These are phyloP conservation scores for Lactarius akahatsu DNA, from an alignment of 768 basidiomycete species.

Conservation along the genomic window DNA sequence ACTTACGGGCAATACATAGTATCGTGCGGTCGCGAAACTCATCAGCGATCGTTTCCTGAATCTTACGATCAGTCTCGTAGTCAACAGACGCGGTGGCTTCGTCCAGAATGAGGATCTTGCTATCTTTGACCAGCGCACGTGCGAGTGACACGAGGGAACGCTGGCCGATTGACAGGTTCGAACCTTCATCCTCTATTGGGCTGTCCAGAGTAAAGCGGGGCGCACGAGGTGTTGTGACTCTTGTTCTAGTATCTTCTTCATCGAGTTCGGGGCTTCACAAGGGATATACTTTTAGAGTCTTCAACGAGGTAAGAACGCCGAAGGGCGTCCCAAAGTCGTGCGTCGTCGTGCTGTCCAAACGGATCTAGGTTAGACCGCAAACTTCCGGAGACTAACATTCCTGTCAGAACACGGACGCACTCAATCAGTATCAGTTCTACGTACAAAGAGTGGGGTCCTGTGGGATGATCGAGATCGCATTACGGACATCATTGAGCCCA, in stretches of 20 bases:
- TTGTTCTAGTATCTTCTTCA: constrained; percentile 39
- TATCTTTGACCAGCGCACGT: constrained; percentile 82
- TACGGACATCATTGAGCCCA: constrained; percentile 74
- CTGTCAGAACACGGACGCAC: constrained; percentile 16
- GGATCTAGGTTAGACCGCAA: constrained; percentile 88
- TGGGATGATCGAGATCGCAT: constrained; percentile 73
- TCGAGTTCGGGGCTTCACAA: constrained; percentile 36
- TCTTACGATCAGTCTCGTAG: constrained; percentile 85
- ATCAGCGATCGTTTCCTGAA: constrained; percentile 84
- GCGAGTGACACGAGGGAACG: constrained; percentile 85
- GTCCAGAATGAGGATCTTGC: constrained; percentile 82
- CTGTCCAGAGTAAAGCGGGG: constrained; percentile 78
- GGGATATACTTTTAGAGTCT: constrained; percentile 34
- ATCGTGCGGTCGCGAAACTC: constrained; percentile 85
- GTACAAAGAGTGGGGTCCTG: constrained; percentile 57
- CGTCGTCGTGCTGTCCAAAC: constrained; percentile 77
- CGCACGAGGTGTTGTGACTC: neutral
- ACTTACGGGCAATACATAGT: constrained; percentile 82
- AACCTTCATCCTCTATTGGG: constrained; percentile 81
- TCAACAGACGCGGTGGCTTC: constrained; percentile 91
- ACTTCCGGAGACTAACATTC: constrained; percentile 65
- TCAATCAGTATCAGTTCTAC: constrained; percentile 48
- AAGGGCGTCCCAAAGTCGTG: constrained; percentile 84
- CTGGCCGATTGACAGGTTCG: constrained; percentile 78
- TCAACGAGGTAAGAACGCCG: constrained; percentile 83